Base-by-base conservation (phyloP, 305 asterid genomes). In the Caryopteris hybrid region DNA sequence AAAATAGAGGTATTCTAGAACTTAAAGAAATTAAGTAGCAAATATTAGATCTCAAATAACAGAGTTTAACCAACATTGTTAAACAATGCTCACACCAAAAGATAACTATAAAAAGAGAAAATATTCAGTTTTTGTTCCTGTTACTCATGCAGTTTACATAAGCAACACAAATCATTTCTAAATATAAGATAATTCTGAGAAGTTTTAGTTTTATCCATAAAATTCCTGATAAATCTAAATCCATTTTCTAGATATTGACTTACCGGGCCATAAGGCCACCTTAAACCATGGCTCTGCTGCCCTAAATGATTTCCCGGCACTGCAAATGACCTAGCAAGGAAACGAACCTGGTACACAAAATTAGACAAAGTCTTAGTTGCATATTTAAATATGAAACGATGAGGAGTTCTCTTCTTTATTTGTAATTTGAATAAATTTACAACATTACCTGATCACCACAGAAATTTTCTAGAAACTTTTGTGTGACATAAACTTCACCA, bases 181-280 rank as follows among this genome's bases (percentile, higher is more conserved):
- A n/a, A 21, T 5, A 7, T 23, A 45, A 38, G 66, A 14, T 61
- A 36, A 47, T 25, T 68, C 20, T 46, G 23, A 13, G n/a, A n/a
- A n/a, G n/a, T n/a, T n/a, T n/a, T n/a, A n/a, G n/a, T n/a, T n/a
- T n/a, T n/a, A n/a, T n/a, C n/a, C n/a, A n/a, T n/a, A n/a, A n/a
- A n/a, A n/a, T n/a, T n/a, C n/a, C n/a, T n/a, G n/a, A n/a, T n/a
- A n/a, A n/a, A n/a, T n/a, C n/a, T n/a, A n/a, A n/a, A n/a, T n/a
- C n/a, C n/a, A n/a, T n/a, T n/a, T n/a, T n/a, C n/a, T n/a, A n/a
- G n/a, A 46, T 51, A 43, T 68, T 5, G 56, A 61, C 97, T 88
- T 85, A 95, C 98, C 43, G 98, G 92, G 51, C 99, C 99, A 71
- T 88, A 92, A 66, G 98, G 98, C 99, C 99, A 95, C 69, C 96